phyloP scores from a whole-genome alignment of 257 asterid genomes.

The Cynanchum wilfordii region DNA sequence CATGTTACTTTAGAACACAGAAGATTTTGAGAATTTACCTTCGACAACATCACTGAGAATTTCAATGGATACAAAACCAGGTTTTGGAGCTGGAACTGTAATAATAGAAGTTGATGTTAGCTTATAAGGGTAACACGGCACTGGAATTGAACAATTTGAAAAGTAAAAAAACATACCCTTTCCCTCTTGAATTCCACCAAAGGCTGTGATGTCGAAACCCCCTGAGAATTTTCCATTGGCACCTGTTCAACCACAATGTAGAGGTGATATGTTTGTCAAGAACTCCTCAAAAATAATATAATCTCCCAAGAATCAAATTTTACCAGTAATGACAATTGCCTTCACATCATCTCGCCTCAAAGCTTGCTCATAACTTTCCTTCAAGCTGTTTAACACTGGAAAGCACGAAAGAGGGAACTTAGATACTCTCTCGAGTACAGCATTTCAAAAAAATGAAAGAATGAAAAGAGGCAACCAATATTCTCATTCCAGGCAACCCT shows the following conservation, averaged over 20 bases:
- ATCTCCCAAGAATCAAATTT: not conserved
- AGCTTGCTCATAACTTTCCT: constrained; percentile 70
- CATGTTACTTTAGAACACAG: not conserved
- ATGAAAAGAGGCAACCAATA: not conserved
- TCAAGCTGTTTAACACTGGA: constrained; percentile 81
- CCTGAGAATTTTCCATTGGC: constrained; percentile 86
- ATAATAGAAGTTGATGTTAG: constrained; percentile 25
- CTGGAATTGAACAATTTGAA: constrained; percentile 6
- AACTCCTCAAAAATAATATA: constrained; percentile 16
- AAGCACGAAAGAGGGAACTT: constrained; percentile 6
- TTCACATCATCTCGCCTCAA: constrained; percentile 76
- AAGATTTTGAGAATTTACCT: constrained; percentile 32
- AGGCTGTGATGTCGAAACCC: constrained; percentile 85
- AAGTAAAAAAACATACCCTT: constrained; percentile 41
- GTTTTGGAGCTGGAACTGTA: constrained; percentile 74
- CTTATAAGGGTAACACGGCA: constrained; percentile 17
- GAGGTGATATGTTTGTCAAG: constrained; percentile 13
- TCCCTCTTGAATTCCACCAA: constrained; percentile 65
- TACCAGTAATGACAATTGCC: constrained; percentile 86
- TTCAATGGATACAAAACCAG: constrained; percentile 80
- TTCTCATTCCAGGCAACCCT: not conserved
- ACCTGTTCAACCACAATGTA: constrained; percentile 48
- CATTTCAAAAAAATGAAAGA: not conserved
- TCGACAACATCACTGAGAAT: constrained; percentile 71
- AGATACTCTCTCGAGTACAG: not conserved